Base-by-base conservation (phyloP, 1,284 basidiomycete species). In the Melanopsichium pennsylvanicum region DNA sequence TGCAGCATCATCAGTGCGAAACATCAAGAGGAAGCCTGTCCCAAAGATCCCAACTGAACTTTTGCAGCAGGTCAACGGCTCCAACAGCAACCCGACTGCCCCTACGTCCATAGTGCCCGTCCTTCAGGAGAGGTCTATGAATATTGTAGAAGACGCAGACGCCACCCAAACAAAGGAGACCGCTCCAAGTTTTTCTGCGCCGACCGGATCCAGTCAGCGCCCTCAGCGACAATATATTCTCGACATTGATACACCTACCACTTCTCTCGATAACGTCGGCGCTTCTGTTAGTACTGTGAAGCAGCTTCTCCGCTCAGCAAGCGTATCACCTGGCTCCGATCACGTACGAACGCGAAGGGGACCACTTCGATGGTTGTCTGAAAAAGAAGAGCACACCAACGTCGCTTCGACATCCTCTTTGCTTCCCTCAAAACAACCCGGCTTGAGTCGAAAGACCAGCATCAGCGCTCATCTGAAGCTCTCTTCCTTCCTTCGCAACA, bases 401-500 rank as follows among this genome's bases (percentile, higher is more conserved):
- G 0, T 26, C 10, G 35, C 44, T 6, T 40, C 50, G 6, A 18
- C 46, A n/a, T 18, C 54, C 2, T 15, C 40, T 13, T 18, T 25
- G 16, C 36, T n/a, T n/a, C n/a, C 44, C 1, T 33, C 49, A 7
- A 40, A 41, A 5, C 45, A 55, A n/a, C 45, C 58, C 16, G 27
- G 36, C 1, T 38, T 61, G 11, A 46, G 41, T 27, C 62, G 62
- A 23, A 66, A 66, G 21, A 55, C 55, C 12, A 59, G 56, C 36
- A 46, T 66, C 36, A 54, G 54, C 23, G 48, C 48, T 3, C 60
- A 63, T 15, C 61, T 66, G 29, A 66, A 60, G 34, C 18, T 59
- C 12, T 39, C 41, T 5, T n/a, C n/a, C n/a, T n/a, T n/a, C n/a
- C 29, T 66, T 4, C 50, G 62, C 23, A 29, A 56, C 0, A 55